Base-by-base conservation (phyloP, 768 basidiomycete species). In the Phylloporus sp. region DNA sequence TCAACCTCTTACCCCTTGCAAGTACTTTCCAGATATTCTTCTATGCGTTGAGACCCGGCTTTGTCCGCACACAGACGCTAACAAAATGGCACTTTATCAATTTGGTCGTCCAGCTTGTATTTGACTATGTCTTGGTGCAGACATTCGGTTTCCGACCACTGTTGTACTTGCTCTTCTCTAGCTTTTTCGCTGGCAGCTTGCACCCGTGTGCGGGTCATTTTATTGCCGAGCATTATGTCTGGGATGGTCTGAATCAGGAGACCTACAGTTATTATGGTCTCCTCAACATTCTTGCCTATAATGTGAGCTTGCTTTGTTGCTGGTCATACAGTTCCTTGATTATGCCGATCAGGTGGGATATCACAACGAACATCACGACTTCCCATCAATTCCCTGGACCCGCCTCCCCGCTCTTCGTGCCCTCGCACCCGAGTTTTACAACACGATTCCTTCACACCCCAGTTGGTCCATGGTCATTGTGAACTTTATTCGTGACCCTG, bases 331-430 rank as follows among this genome's bases (percentile, higher is more conserved):
- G 26, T 47, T 35, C 27, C 7, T 44, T 49, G 16, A 61, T 23
- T 35, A 20, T 22, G 9, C 8, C 39, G 13, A 49, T 18, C 57
- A 93, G 91, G 91, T 97, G 59, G 97, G 97, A 34, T 98, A 97
- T 66, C 97, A 99, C 69, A 97, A 99, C 70, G 97, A 98, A 63
- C 97, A 99, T 70, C 97, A 99, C 71, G 97, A 99, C 72, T 98
- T 99, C 71, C 95, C 97, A 8, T 93, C 93, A 12, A 72, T 99
- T 1, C 80, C 97, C 1, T 99, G 97, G 97, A 97, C 95, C 16
- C 84, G 89, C 22, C 79, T 98, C 0, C 91, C 94, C 2, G 80
- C 81, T 6, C 81, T 99, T 20, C 84, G 85, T 27, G 77, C 78
- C 2, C 77, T 97, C 26, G 95, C 94, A 7, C 88, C 86, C 4